These are phyloP conservation scores for Plantago elongata DNA, from an alignment of 257 asterid genomes.

Conservation along the genomic window DNA sequence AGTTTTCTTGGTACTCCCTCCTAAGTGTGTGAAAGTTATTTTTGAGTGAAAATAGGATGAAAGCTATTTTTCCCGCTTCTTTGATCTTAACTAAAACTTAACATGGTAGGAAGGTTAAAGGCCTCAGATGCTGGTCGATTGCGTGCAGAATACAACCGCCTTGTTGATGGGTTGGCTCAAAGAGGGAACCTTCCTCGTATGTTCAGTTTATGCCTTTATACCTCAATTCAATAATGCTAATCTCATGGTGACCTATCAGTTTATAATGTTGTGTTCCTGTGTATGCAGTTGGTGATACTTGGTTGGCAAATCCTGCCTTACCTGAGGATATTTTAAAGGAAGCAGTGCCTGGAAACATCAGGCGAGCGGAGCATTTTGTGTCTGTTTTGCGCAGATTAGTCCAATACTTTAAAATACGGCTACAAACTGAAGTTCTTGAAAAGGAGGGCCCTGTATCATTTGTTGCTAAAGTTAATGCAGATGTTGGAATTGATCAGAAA, in stretches of 20 bases:
- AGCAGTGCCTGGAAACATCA: constrained; percentile 96
- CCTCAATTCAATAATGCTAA: constrained; percentile 12
- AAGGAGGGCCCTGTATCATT: constrained; percentile 94
- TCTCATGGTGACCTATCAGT: constrained; percentile 10
- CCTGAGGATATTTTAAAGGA: constrained; percentile 92
- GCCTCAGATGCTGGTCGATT: constrained; percentile 98
- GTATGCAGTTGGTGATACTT: constrained; percentile 57
- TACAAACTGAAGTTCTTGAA: constrained; percentile 84
- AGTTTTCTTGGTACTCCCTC: neutral
- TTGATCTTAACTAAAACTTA: constrained; percentile 32
- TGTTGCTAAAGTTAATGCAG: constrained; percentile 82
- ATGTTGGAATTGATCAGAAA: constrained; percentile 94
- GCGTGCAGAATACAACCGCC: constrained; percentile 92
- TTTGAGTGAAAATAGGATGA: neutral
- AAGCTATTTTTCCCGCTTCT: constrained; percentile 17
- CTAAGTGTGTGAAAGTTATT: constrained; percentile 2
- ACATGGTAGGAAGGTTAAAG: constrained; percentile 99
- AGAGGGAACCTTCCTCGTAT: constrained; percentile 85
- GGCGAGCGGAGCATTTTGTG: constrained; percentile 95
- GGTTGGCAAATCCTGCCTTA: constrained; percentile 88
- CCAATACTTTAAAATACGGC: constrained; percentile 70
- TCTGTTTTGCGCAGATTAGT: constrained; percentile 86
- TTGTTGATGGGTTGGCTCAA: constrained; percentile 92
- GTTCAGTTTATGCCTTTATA: constrained; percentile 22
- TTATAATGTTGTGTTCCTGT: neutral